Evolutionary conservation across 2,329 filamentous ascomycete genomes (phyloP).

Genomic region (Boeremia exigua): DNA sequence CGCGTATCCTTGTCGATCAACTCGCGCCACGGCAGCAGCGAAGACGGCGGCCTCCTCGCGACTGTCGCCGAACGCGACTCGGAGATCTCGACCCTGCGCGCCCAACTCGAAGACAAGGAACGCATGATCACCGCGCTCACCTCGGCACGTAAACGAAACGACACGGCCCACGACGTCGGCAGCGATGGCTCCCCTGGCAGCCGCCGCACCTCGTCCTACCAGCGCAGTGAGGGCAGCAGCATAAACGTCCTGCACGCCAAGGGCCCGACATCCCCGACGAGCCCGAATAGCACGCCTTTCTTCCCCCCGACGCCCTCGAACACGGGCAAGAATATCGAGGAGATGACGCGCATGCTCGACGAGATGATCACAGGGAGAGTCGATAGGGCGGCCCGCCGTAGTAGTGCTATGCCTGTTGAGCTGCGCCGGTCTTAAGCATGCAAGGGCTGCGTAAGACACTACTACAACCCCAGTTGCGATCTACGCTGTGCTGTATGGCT

Average conservation of each 20-base stretch:
- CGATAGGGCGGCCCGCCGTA: slow-evolving; percentile 61
- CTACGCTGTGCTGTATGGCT: not conserved
- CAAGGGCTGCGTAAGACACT: slow-evolving; percentile 8
- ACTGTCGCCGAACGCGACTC: slow-evolving; percentile 86
- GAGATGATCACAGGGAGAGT: slow-evolving; percentile 93
- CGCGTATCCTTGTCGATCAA: slow-evolving; percentile 78
- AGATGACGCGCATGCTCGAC: slow-evolving; percentile 91
- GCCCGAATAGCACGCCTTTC: slow-evolving; percentile 25
- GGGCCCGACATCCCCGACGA: slow-evolving; percentile 33
- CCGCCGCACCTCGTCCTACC: slow-evolving; percentile 44
- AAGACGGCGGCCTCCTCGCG: slow-evolving; percentile 76
- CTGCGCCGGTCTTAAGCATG: slow-evolving; percentile 20
- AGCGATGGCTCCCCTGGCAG: slow-evolving; percentile 46
- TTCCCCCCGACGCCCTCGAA: slow-evolving; percentile 28
- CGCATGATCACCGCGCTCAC: slow-evolving; percentile 88
- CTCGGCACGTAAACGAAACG: slow-evolving; percentile 83
- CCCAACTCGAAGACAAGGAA: slow-evolving; percentile 91
- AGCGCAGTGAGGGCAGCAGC: slow-evolving; percentile 40
- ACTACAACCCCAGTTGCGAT: not conserved
- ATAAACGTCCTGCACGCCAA: slow-evolving; percentile 35
- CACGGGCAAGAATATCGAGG: slow-evolving; percentile 74
- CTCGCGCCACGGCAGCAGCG: slow-evolving; percentile 70
- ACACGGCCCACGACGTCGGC: slow-evolving; percentile 69
- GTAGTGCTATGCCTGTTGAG: slow-evolving; percentile 33
- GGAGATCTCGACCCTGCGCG: slow-evolving; percentile 89